A percentile compares a stretch with the other conserved stretches of the same genome.
Conservation (phyloP, 306 rosid species). For the Ormosia semicastrata region DNA sequence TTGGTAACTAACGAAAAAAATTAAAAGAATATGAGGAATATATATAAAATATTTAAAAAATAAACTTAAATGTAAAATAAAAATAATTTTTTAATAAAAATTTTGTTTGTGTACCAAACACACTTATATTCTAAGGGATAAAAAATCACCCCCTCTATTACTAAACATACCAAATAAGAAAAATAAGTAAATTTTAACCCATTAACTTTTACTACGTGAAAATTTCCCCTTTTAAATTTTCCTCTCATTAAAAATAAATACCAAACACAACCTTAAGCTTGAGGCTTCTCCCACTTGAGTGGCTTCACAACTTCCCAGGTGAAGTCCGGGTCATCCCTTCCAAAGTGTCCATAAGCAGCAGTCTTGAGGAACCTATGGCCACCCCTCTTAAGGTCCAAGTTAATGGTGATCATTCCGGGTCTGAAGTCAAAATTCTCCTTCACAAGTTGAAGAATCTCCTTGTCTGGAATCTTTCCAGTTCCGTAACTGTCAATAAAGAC, state of each 20-base stretch:
- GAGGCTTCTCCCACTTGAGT: slow-evolving; percentile 26
- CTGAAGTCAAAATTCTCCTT: slow-evolving; percentile 22
- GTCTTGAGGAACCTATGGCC: slow-evolving; percentile 30
- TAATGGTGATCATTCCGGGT: slow-evolving; percentile 24
- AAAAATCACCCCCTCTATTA: background rate
- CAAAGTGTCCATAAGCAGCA: slow-evolving; percentile 17
- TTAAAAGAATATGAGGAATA: background rate
- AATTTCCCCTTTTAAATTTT: background rate
- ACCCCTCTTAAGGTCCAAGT: slow-evolving; percentile 30
- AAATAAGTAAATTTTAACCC: background rate
- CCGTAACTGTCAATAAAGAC: slow-evolving; percentile 14
- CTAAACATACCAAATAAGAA: background rate
- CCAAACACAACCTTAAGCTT: background rate
- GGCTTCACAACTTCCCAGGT: slow-evolving; percentile 30
- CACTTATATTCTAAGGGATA: background rate
- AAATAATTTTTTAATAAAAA: too few relatives aligned
- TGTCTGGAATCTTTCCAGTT: slow-evolving; percentile 25
- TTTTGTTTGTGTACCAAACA: background rate
- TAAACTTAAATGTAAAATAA: too few relatives aligned
- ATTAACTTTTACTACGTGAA: background rate
- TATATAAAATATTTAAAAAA: too few relatives aligned
- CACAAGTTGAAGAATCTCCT: slow-evolving; percentile 25
- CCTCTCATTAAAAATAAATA: background rate
- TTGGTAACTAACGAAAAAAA: too few relatives aligned
- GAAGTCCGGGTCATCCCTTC: slow-evolving; percentile 21